These are phyloP conservation scores for Mucor piriformis DNA, from an alignment of 371 early-diverging fungal genomes.

Conservation along the genomic window DNA sequence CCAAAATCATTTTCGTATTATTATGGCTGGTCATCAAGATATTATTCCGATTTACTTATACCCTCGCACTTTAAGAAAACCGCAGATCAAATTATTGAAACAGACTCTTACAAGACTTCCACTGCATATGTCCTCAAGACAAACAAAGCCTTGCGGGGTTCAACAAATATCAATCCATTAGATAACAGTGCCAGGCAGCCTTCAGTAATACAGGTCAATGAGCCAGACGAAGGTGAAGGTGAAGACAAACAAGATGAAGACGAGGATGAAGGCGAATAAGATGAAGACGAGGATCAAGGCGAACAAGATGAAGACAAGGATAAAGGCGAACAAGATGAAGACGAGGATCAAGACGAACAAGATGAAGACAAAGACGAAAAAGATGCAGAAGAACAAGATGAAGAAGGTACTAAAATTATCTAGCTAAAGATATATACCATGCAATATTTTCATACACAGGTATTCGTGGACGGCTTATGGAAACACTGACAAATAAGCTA, in stretches of 20 bases:
- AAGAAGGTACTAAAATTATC: conserved; percentile 8
- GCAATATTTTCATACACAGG: conserved; percentile 5
- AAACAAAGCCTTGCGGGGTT: conserved; percentile 16
- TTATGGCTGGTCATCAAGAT: no score
- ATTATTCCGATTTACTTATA: no score
- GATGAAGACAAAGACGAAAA: conserved; percentile 12
- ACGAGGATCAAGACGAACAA: conserved; percentile 9
- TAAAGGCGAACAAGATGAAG: conserved; percentile 6
- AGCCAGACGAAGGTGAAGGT: conserved; percentile 1
- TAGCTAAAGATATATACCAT: conserved; percentile 1
- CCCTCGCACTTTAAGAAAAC: no score
- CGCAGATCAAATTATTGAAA: conserved; percentile 2
- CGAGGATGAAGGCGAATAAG: background rate
- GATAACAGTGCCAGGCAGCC: conserved; percentile 9
- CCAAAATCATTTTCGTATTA: no score
- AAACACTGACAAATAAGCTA: conserved; percentile 7
- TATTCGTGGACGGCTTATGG: conserved; percentile 12
- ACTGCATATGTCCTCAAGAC: conserved; percentile 15
- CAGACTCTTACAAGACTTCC: conserved; percentile 17
- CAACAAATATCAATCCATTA: conserved; percentile 12
- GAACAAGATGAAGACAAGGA: background rate
- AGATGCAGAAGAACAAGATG: conserved; percentile 15
- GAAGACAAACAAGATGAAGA: background rate
- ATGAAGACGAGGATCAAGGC: background rate
- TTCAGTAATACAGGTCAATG: conserved; percentile 7